Percentiles rank a stretch among this genome's conserved stretches.
These are phyloP conservation scores for Backusella mclennaniae DNA, from an alignment of 192 early-diverging fungal species.

Conservation along the genomic window DNA sequence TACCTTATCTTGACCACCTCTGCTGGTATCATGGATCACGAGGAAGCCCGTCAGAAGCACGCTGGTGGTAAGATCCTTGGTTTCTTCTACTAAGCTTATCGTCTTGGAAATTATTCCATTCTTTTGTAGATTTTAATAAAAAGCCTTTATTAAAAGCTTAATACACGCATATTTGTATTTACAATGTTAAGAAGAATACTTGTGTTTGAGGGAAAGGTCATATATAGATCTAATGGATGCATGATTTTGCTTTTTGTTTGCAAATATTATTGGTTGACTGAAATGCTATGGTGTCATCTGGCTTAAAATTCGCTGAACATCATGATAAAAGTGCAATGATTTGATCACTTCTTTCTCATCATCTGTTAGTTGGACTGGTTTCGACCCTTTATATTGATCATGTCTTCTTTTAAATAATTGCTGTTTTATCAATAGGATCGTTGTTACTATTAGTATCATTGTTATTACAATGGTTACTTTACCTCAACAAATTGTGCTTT, in stretches of 20 bases:
- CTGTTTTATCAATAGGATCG: neutral
- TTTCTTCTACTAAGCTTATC: conserved; percentile 76
- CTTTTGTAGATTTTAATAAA: conserved; percentile 3
- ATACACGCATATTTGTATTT: neutral
- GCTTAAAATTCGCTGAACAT: neutral
- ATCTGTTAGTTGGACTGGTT: neutral
- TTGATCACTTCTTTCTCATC: neutral
- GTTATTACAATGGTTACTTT: neutral
- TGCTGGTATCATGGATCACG: conserved; percentile 99
- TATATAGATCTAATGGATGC: neutral
- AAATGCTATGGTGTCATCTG: neutral
- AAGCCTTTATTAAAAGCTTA: neutral
- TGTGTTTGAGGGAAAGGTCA: neutral
- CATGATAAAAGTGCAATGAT: neutral
- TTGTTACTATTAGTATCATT: neutral
- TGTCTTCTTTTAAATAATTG: neutral
- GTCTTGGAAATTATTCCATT: neutral
- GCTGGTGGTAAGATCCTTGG: conserved; percentile 98
- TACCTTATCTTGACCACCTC: conserved; percentile 91
- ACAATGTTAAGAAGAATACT: neutral
- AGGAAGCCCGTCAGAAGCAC: conserved; percentile 96
- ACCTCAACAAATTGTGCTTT: conserved; percentile 37
- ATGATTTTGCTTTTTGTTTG: neutral
- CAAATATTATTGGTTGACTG: neutral
- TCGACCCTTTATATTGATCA: neutral